Percentiles rank a stretch among this genome's conserved stretches.
phyloP scores from a whole-genome alignment of 2,329 filamentous ascomycete species.

The Metarhizium humberi region DNA sequence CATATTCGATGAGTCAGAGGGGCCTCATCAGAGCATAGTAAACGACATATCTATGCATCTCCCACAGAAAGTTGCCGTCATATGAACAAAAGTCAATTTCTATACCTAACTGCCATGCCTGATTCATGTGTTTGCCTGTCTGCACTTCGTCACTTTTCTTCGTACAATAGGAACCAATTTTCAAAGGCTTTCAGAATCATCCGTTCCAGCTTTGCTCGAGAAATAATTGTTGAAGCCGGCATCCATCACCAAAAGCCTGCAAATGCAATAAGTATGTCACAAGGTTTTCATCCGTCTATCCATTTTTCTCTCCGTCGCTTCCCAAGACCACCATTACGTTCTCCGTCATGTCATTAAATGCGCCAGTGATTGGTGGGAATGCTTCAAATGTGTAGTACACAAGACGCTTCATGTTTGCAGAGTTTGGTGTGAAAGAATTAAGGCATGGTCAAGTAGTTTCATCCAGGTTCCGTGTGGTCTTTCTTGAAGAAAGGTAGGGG shows the following conservation, averaged over 20 bases:
- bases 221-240: background rate
- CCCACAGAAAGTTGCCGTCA: background rate
- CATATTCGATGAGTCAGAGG: too few relatives aligned
- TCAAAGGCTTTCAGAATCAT: background rate
- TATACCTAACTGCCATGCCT: slow-evolving; percentile 2
- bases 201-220: background rate
- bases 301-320: slow-evolving; percentile 12
- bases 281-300: slow-evolving; percentile 14
- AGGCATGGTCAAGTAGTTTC: background rate
- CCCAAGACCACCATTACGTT: slow-evolving; percentile 4
- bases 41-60: too few relatives aligned
- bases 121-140: background rate
- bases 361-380: slow-evolving; percentile 12
- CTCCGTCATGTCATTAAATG: slow-evolving; percentile 14
- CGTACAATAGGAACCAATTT: slow-evolving; percentile 1
- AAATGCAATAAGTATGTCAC: slow-evolving; percentile 2
- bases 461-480: background rate
- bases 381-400: slow-evolving; percentile 2
- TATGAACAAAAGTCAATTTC: slow-evolving; percentile 1
- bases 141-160: background rate
- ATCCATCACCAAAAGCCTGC: background rate
- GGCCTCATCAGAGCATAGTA: too few relatives aligned
- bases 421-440: background rate
- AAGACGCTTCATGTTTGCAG: slow-evolving; percentile 1
- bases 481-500: background rate